Percentiles rank a stretch among this genome's conserved stretches.
These are phyloP conservation scores for Lasiodiplodia gonubiensis DNA, from an alignment of 2,329 filamentous ascomycete genomes.

Conservation along the genomic window DNA sequence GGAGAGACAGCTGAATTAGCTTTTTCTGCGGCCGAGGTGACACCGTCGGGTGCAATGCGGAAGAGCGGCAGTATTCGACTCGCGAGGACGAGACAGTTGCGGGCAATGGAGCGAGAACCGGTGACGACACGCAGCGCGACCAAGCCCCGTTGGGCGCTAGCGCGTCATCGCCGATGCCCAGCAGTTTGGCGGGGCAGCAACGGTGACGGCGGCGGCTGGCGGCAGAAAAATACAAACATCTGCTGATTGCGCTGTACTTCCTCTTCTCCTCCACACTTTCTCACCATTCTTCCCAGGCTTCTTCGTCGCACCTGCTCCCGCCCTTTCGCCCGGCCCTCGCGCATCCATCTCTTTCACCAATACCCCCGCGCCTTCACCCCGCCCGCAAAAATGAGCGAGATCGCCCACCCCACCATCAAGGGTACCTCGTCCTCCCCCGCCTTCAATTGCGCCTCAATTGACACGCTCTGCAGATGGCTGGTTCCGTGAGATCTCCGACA, in stretches of 20 bases:
- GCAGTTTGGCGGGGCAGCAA: conserved; percentile 4
- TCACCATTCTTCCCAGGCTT: conserved; percentile 22
- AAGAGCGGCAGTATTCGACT: background rate
- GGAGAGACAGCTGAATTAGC: background rate
- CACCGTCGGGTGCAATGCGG: background rate
- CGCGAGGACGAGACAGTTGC: background rate
- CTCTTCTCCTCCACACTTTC: background rate
- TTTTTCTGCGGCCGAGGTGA: conserved; percentile 12
- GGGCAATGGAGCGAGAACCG: background rate
- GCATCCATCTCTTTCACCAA: background rate
- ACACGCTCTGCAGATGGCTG: conserved; percentile 81
- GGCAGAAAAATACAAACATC: conserved; percentile 27
- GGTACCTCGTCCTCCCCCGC: conserved; percentile 53
- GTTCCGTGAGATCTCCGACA: conserved; percentile 98
- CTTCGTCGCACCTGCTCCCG: conserved; percentile 3
- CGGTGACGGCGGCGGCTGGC: conserved; percentile 7
- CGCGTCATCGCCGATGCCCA: background rate
- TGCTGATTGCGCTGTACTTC: conserved; percentile 6
- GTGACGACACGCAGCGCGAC: background rate
- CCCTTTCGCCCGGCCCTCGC: background rate
- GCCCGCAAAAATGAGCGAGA: conserved; percentile 67
- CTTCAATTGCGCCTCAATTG: conserved; percentile 1
- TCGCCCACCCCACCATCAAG: conserved; percentile 78
- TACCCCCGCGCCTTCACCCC: conserved; percentile 3
- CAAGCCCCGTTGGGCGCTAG: conserved; percentile 10